Evolutionary conservation across 768 basidiomycete species (phyloP), one percentile per base, ranked within the genome.

Genomic region (Calocera cornea): DNA sequence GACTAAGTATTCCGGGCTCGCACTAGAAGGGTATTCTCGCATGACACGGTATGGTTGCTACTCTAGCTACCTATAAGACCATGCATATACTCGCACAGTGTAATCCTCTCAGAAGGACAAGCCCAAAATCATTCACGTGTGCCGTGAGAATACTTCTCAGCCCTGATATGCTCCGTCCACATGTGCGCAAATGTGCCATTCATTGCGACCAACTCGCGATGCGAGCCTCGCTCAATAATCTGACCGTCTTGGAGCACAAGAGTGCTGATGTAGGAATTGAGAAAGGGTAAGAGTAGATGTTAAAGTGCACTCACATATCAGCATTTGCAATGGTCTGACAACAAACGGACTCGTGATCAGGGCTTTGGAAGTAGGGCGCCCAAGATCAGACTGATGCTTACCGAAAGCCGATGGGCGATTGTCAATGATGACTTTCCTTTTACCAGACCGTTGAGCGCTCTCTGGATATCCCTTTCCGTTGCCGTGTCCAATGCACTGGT

Each of bases 231-330:
- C 76, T 97, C 95, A 41, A 89, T 80, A 47, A 98, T 87, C 73
- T 86, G 84, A 2, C 95, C 95, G 73, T 97, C 89, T 71, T 90
- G 89, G 68, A 98, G 85, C 24, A 97, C 93, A 64, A 95, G 78
- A 72, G 97, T 97, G 66, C 90, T 91, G n/a, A n/a, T n/a, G n/a
- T n/a, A n/a, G n/a, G n/a, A 73, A 85, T 82, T 49, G 14, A 34
- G 7, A 11, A 63, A 87, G 1, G 83, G 85, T 77, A 83, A 11
- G 16, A 27, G 64, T n/a, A 24, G 44, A 34, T 63, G 11, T 47
- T 40, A 65, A 63, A 65, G 41, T 3, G 16, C 34, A 77, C 80
- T 67, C 73, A 81, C 80, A 80, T 41, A 70, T 86, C 84, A 60
- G 83, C 80, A 66, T 81, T 79, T 68, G 82, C 79, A 71, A 86